phyloP scores from a whole-genome alignment of 192 early-diverging fungal species.

The Coemansia reversa region DNA sequence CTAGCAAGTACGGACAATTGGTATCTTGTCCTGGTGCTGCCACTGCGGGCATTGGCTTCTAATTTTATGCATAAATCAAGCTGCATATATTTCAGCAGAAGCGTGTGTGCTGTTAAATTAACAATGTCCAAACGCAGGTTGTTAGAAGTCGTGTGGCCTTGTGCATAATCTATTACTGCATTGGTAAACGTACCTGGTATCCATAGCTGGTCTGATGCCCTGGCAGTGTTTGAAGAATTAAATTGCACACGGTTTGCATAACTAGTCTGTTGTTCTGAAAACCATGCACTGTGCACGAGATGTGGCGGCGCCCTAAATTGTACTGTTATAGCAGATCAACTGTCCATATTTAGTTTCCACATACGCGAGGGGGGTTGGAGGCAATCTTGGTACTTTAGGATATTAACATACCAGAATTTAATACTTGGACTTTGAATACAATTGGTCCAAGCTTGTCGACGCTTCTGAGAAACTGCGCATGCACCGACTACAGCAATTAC shows the following conservation, averaged over 20 bases:
- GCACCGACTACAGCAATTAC: constrained; percentile 13
- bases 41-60: constrained; percentile 20
- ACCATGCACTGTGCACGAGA: constrained; percentile 13
- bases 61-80: not conserved
- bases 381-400: not conserved
- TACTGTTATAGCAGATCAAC: constrained; percentile 1
- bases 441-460: constrained; percentile 7
- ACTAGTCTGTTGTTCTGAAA: constrained; percentile 14
- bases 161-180: not conserved
- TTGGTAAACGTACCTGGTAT: constrained; percentile 14
- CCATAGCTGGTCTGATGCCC: not conserved
- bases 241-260: constrained; percentile 31
- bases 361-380: not conserved
- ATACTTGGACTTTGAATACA: constrained; percentile 7
- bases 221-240: constrained; percentile 1
- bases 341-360: not conserved
- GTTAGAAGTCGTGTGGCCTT: not conserved
- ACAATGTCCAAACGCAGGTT: not conserved
- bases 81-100: not conserved
- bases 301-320: constrained; percentile 8
- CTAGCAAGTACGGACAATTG: constrained; percentile 17
- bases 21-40: constrained; percentile 6
- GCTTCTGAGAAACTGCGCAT: constrained; percentile 22
- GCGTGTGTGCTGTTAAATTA: not conserved
- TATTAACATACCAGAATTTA: not conserved